phyloP scores from a whole-genome alignment of 495 filamentous ascomycete genomes.

The Penicillium pulvis region DNA sequence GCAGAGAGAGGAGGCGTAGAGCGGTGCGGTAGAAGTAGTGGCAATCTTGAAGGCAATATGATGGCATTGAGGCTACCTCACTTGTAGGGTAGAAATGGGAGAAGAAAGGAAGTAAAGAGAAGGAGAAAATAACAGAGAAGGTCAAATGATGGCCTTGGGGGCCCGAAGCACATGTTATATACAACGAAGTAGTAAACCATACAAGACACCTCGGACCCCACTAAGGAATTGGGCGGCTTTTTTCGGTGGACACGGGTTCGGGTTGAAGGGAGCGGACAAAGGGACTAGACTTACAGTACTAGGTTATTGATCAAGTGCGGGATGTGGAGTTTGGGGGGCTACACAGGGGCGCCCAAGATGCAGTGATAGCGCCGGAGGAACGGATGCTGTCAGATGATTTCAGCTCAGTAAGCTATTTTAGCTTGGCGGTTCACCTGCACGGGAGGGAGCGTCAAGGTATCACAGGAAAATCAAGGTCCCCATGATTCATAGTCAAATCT shows the following conservation, averaged over 20 bases:
- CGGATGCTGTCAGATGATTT: conserved; percentile 36
- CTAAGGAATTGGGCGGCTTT: background rate
- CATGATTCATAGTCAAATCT: background rate
- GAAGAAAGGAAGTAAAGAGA: conserved; percentile 1
- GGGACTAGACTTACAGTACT: conserved; percentile 5
- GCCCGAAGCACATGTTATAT: conserved; percentile 6
- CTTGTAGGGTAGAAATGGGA: conserved; percentile 13
- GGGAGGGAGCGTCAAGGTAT: background rate
- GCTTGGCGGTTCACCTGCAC: background rate
- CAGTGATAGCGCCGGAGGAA: conserved; percentile 40
- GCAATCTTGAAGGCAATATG: conserved; percentile 82
- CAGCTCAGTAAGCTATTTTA: conserved; percentile 12
- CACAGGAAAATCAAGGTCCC: background rate
- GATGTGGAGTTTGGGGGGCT: conserved; percentile 1
- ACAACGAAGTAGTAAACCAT: background rate
- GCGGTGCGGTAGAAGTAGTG: conserved; percentile 92
- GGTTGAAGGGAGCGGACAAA: conserved; percentile 27
- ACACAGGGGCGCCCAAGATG: background rate
- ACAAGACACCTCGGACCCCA: background rate
- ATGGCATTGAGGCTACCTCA: conserved; percentile 63
- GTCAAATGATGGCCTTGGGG: background rate
- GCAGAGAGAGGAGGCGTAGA: conserved; percentile 77
- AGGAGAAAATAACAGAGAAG: background rate
- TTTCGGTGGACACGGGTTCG: conserved; percentile 10
- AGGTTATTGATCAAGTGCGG: background rate